Percentiles rank a stretch among this genome's conserved stretches.
phyloP scores from a whole-genome alignment of 2,329 filamentous ascomycete species.

The Sporothrix pseudoabietina region DNA sequence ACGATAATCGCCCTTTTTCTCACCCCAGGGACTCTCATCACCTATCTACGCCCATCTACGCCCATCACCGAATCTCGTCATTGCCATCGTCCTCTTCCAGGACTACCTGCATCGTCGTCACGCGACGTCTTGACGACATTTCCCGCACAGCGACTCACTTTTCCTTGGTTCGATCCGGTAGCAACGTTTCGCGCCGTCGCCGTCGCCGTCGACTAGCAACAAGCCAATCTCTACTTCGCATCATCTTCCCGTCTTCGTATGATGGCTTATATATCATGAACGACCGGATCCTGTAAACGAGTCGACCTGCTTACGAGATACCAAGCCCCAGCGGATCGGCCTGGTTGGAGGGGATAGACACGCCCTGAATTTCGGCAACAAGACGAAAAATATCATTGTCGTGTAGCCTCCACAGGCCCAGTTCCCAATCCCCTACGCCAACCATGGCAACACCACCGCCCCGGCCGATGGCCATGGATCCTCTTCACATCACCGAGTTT shows the following conservation, averaged over 20 bases:
- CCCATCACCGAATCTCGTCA: background rate
- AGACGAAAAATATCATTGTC: background rate
- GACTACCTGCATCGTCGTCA: background rate
- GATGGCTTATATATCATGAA: slow-evolving; percentile 29
- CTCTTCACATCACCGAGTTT: slow-evolving; percentile 66
- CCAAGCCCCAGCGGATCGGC: slow-evolving; percentile 5
- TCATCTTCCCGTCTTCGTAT: slow-evolving; percentile 3
- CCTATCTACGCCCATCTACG: background rate
- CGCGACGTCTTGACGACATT: background rate
- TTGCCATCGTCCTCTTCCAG: background rate
- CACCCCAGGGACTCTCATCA: background rate
- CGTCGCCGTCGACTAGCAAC: background rate
- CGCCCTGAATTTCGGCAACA: slow-evolving; percentile 2
- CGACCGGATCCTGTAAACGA: slow-evolving; percentile 7
- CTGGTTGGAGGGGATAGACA: slow-evolving; percentile 22
- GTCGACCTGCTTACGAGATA: slow-evolving; percentile 8
- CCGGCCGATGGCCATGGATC: slow-evolving; percentile 55
- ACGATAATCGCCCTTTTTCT: background rate
- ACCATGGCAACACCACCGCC: slow-evolving; percentile 34
- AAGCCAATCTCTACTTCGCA: background rate
- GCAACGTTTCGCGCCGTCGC: background rate
- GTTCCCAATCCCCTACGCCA: slow-evolving; percentile 21
- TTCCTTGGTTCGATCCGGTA: background rate
- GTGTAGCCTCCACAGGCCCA: background rate
- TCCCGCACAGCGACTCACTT: background rate